A percentile compares a stretch with the other conserved stretches of the same genome.
These are phyloP conservation scores for Naegleria lovaniensis DNA, from an alignment of 208 protist species.

Conservation along the genomic window DNA sequence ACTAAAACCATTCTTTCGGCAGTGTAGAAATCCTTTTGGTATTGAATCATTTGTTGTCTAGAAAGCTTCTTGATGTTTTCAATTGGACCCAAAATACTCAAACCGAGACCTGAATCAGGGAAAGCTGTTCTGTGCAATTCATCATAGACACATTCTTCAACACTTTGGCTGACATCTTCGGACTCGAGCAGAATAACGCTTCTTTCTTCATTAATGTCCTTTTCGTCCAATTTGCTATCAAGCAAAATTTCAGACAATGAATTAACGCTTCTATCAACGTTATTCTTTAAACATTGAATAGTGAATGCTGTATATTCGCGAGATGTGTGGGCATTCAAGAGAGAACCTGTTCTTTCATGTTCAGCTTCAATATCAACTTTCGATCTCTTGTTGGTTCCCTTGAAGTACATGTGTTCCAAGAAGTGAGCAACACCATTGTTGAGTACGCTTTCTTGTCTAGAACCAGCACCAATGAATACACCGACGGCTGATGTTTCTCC, in stretches of 20 bases:
- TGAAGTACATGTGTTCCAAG: constrained; percentile 98
- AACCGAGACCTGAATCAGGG: constrained; percentile 63
- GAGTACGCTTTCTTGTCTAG: constrained; percentile 85
- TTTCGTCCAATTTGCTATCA: constrained; percentile 69
- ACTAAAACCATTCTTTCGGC: constrained; percentile 92
- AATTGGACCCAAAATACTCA: constrained; percentile 94
- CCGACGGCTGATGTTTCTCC: constrained; percentile 87
- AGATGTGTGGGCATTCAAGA: constrained; percentile 97
- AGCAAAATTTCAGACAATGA: constrained; percentile 92
- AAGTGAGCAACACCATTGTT: constrained; percentile 98
- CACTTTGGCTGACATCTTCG: constrained; percentile 84
- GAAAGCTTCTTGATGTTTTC: constrained; percentile 90
- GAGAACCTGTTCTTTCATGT: constrained; percentile 91
- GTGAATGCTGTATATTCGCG: constrained; percentile 95
- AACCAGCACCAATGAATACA: constrained; percentile 94
- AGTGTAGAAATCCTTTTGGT: constrained; percentile 89
- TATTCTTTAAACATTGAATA: constrained; percentile 83
- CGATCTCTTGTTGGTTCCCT: constrained; percentile 83
- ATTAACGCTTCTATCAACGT: constrained; percentile 84
- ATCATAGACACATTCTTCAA: constrained; percentile 93
- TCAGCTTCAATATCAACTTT: constrained; percentile 78
- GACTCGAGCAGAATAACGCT: constrained; percentile 89
- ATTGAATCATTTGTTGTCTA: constrained; percentile 74
- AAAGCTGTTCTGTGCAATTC: constrained; percentile 88
- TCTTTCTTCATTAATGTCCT: constrained; percentile 84